A percentile compares a stretch with the other conserved stretches of the same genome.
Conservation (phyloP, 2,329 filamentous ascomycete species). For the Cladophialophora yegresii region DNA sequence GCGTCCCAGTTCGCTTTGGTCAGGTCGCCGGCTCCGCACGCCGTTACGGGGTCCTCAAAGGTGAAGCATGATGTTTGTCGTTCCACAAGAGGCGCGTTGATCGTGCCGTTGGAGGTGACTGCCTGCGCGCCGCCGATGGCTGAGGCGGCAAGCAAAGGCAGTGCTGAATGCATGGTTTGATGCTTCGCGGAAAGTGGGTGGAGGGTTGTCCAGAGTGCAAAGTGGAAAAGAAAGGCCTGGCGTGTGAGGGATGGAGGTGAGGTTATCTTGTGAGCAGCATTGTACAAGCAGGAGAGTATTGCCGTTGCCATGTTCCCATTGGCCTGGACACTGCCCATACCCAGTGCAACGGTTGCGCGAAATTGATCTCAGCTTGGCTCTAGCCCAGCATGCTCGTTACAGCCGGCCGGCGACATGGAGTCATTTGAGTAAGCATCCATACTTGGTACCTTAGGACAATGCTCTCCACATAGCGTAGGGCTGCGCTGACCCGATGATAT, state of each 20-base stretch:
- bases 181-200: not conserved
- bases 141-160: not conserved
- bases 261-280: not conserved
- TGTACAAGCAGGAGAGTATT: not conserved
- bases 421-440: not conserved
- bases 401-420: not conserved
- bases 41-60: conserved; percentile 1
- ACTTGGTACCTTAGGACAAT: not conserved
- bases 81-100: not conserved
- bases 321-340: not conserved
- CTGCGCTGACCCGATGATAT: too few relatives aligned
- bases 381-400: not conserved
- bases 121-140: not conserved
- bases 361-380: too few relatives aligned
- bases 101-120: not conserved
- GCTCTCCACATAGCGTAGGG: not conserved
- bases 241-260: too few relatives aligned
- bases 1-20: conserved; percentile 17
- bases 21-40: conserved; percentile 10
- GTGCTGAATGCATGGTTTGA: not conserved
- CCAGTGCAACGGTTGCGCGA: not conserved
- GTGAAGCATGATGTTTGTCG: conserved; percentile 10
- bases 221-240: too few relatives aligned
- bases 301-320: too few relatives aligned
- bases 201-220: too few relatives aligned